Percentiles rank a stretch among this genome's conserved stretches.
Evolutionary conservation across 164 flowering plant species (phyloP).

Genomic region (Malania oleifera): DNA sequence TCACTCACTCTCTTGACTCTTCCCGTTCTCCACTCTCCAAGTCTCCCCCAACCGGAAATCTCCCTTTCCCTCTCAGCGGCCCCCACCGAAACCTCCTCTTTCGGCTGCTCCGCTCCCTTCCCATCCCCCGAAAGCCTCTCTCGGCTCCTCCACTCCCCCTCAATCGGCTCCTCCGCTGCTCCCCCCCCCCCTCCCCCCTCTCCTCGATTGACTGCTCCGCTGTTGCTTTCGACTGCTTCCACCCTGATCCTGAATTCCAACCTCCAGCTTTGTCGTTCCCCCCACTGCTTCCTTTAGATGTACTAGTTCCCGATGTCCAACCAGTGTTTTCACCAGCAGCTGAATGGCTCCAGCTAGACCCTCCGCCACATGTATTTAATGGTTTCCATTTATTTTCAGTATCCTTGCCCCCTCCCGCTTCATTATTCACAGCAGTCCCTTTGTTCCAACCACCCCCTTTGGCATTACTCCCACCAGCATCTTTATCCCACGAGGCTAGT

Average conservation of each 20-base stretch:
- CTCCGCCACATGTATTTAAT: conserved; percentile 7
- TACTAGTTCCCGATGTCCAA: neutral
- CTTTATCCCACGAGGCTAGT: conserved; percentile 6
- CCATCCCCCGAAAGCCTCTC: too few species aligned
- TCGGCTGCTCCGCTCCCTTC: too few species aligned
- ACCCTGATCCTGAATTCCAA: conserved; percentile 9
- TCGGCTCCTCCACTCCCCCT: too few species aligned
- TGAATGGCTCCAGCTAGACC: conserved; percentile 4
- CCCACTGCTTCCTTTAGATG: neutral
- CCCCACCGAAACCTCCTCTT: too few species aligned
- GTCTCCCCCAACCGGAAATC: too few species aligned
- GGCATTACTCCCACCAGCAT: conserved; percentile 9
- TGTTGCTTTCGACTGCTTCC: neutral
- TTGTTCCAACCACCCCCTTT: conserved; percentile 19
- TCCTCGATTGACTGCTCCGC: too few species aligned
- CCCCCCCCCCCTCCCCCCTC: too few species aligned
- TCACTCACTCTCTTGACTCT: too few species aligned
- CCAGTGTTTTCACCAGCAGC: neutral
- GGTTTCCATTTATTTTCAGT: conserved; percentile 1
- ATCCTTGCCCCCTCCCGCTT: conserved; percentile 6
- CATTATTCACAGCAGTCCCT: conserved; percentile 8
- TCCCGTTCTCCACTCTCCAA: too few species aligned
- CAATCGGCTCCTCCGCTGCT: too few species aligned
- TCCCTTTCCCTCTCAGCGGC: too few species aligned
- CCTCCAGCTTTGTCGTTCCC: conserved; percentile 3